Conservation (phyloP, 2,329 filamentous ascomycete species). For the Endothia cerciana region DNA sequence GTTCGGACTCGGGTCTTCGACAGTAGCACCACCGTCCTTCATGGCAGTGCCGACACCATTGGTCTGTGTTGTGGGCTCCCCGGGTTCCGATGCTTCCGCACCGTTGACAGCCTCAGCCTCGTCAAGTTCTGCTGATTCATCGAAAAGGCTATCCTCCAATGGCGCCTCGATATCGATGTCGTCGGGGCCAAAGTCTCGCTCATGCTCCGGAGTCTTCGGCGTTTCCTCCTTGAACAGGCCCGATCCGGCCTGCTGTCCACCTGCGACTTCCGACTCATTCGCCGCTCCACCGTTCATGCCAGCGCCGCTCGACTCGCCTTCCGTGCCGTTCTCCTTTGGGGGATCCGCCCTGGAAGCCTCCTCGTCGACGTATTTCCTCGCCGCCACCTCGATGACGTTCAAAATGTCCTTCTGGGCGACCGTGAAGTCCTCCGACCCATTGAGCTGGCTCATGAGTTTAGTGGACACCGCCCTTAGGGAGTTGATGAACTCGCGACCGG, state of each 20-base stretch:
- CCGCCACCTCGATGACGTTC: slow-evolving; percentile 54
- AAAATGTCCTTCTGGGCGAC: slow-evolving; percentile 51
- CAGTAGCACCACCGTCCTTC: slow-evolving; percentile 1
- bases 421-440: slow-evolving; percentile 40
- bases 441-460: slow-evolving; percentile 47
- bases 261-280: slow-evolving; percentile 7
- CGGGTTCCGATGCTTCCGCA: slow-evolving; percentile 23
- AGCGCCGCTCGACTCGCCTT: slow-evolving; percentile 24
- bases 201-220: slow-evolving; percentile 31
- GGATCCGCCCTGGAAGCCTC: slow-evolving; percentile 36
- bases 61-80: slow-evolving; percentile 18
- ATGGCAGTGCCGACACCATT: slow-evolving; percentile 13
- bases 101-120: slow-evolving; percentile 28
- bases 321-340: slow-evolving; percentile 23
- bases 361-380: slow-evolving; percentile 53
- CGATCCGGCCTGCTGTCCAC: slow-evolving; percentile 21
- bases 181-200: slow-evolving; percentile 45
- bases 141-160: slow-evolving; percentile 31
- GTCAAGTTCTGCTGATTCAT: slow-evolving; percentile 26
- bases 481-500: slow-evolving; percentile 39
- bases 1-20: slow-evolving; percentile 14
- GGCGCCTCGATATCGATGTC: slow-evolving; percentile 56
- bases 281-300: slow-evolving; percentile 13
- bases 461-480: slow-evolving; percentile 46
- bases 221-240: slow-evolving; percentile 33